Evolutionary conservation across 164 flowering plant species (phyloP).

Genomic region (Sextonia rubra): DNA sequence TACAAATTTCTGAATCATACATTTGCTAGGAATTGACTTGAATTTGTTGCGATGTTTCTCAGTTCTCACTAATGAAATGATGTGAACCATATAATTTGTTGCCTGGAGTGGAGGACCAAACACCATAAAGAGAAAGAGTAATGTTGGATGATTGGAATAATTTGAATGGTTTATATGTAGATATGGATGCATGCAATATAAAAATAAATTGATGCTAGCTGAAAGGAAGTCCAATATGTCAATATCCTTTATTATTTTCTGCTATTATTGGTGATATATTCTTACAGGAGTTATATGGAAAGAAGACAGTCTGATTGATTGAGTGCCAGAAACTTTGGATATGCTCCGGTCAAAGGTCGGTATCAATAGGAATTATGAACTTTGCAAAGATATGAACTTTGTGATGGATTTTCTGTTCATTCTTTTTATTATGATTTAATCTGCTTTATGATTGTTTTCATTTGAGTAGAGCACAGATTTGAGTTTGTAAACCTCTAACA

Average conservation of each 20-base stretch:
- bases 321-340: constrained; percentile 93
- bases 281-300: constrained; percentile 95
- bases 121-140: neutral
- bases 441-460: too few relatives aligned
- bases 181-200: neutral
- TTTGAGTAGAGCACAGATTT: too few relatives aligned
- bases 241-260: neutral
- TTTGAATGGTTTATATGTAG: neutral
- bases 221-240: neutral
- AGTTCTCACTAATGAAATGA: neutral
- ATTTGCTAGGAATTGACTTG: neutral
- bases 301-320: constrained; percentile 88
- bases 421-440: too few relatives aligned
- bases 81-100: neutral
- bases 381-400: too few relatives aligned
- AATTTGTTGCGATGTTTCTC: neutral
- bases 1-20: too few relatives aligned
- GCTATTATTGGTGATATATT: neutral
- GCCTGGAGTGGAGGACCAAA: neutral
- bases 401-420: too few relatives aligned
- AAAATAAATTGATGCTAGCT: neutral
- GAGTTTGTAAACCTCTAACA: too few relatives aligned
- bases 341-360: constrained; percentile 87
- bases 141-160: neutral
- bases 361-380: neutral